These are phyloP conservation scores for Tritrichomonas foetus DNA, from an alignment of 208 protist genomes.

Conservation along the genomic window DNA sequence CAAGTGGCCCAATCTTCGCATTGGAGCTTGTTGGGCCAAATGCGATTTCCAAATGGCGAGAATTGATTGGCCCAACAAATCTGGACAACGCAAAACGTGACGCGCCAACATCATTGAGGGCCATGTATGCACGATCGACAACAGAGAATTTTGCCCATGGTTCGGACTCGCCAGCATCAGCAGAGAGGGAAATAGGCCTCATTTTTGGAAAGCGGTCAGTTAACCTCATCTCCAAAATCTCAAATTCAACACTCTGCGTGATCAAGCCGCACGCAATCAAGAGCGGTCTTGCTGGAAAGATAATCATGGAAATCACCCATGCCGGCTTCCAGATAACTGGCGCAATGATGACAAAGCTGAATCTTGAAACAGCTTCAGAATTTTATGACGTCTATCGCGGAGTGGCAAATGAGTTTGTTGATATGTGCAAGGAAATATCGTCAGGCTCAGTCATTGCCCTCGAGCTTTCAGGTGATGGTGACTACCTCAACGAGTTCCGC, in stretches of 20 bases:
- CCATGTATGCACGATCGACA: neutral
- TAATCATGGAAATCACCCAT: neutral
- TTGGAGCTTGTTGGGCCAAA: neutral
- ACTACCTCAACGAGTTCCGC: neutral
- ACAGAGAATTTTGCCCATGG: conserved; percentile 37
- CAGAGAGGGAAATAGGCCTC: neutral
- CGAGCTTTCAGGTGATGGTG: neutral
- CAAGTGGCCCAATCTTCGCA: conserved; percentile 10
- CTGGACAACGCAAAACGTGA: conserved; percentile 5
- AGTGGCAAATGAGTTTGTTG: neutral
- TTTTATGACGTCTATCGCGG: conserved; percentile 12
- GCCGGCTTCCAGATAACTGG: neutral
- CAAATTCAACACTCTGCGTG: neutral
- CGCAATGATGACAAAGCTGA: neutral
- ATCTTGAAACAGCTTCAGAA: neutral
- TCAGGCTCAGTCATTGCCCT: neutral
- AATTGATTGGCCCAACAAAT: conserved; percentile 37
- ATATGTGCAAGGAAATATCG: neutral
- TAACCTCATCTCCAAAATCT: neutral
- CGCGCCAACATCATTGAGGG: neutral
- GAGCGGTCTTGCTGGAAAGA: neutral
- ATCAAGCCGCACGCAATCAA: conserved; percentile 19
- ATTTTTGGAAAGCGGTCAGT: neutral
- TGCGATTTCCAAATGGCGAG: conserved; percentile 2
- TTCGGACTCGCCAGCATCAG: conserved; percentile 7